Conservation (phyloP, 208 protist species). For the Trypanosoma vivax region DNA sequence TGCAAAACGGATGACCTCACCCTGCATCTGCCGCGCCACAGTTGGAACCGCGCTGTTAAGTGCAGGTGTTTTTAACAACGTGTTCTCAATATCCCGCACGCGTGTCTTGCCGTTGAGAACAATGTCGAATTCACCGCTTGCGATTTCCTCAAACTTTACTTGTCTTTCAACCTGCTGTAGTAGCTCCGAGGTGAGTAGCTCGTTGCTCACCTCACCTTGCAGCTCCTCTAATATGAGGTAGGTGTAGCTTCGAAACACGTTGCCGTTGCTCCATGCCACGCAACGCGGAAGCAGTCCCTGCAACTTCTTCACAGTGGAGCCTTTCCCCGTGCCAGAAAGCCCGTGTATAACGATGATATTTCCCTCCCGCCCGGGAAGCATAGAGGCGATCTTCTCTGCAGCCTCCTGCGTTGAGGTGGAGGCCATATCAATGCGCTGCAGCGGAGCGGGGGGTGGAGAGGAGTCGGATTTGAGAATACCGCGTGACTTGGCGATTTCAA, state of each 20-base stretch:
- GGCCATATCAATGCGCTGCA: conserved; percentile 58
- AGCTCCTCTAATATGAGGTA: conserved; percentile 66
- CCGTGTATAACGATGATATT: conserved; percentile 87
- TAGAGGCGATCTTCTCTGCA: conserved; percentile 54
- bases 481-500: conserved; percentile 60
- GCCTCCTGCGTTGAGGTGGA: conserved; percentile 72
- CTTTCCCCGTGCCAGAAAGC: conserved; percentile 88
- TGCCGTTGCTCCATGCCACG: conserved; percentile 90
- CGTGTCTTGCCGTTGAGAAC: conserved; percentile 54
- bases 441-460: conserved; percentile 16
- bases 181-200: conserved; percentile 54
- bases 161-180: conserved; percentile 47
- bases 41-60: conserved; percentile 76
- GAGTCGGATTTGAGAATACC: conserved; percentile 49
- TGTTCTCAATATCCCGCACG: conserved; percentile 86
- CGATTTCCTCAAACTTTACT: conserved; percentile 54
- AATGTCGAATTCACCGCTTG: conserved; percentile 51
- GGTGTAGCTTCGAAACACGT: conserved; percentile 89
- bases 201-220: conserved; percentile 40
- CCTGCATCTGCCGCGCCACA: conserved; percentile 88
- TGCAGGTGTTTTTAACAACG: conserved; percentile 71
- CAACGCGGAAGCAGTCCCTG: conserved; percentile 62
- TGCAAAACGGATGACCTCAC: conserved; percentile 86
- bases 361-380: conserved; percentile 53
- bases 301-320: conserved; percentile 81